Base-by-base conservation (phyloP, 768 basidiomycete genomes). In the Boletellus sp. region DNA sequence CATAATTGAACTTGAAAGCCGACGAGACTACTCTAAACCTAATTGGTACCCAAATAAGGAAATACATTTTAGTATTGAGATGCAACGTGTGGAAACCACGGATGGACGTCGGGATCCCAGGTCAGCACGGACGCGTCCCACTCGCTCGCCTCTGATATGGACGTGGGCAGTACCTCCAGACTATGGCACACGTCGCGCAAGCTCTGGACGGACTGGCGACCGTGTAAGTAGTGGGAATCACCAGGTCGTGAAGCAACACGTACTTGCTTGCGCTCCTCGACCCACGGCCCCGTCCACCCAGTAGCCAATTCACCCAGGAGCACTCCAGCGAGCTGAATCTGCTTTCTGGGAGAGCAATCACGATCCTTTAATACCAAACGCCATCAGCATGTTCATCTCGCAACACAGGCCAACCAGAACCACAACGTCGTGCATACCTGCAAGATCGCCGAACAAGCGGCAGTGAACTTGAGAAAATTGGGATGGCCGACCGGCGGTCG, bases 401-500 rank as follows among this genome's bases (percentile, higher is more conserved):
- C 22, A 23, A 13, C 12, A 12, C 22, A 26, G 10, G n/a, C 20
- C 22, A 39, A 24, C 12, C 6, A 9, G 11, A 24, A 41, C 4
- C 31, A 37, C 1, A 16, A 42, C 17, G 3, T 35, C 28, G 28
- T 28, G 9, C 68, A 40, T 52, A 78, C 77, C 60, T 72, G 64
- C 33, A 73, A 58, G 3, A 75, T 61, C 15, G 71, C 70, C 6
- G 63, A 59, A 54, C 74, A 78, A 3, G 68, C 62, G 0, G 65
- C 50, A 11, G 74, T 69, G 54, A 86, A 83, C n/a, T 67, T 57
- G 13, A 71, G 57, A n/a, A 84, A 70, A 39, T 78, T 74, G 0
- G 85, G 85, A n/a, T 78, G 72, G 0, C 72, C 77, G n/a, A 83
- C 61, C 0, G 75, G 72, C 3, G 72, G 67, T 0, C 64, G 66